Evolutionary conservation across 805 yeast species (phyloP).

Genomic region (Saccharomycopsis sp.): DNA sequence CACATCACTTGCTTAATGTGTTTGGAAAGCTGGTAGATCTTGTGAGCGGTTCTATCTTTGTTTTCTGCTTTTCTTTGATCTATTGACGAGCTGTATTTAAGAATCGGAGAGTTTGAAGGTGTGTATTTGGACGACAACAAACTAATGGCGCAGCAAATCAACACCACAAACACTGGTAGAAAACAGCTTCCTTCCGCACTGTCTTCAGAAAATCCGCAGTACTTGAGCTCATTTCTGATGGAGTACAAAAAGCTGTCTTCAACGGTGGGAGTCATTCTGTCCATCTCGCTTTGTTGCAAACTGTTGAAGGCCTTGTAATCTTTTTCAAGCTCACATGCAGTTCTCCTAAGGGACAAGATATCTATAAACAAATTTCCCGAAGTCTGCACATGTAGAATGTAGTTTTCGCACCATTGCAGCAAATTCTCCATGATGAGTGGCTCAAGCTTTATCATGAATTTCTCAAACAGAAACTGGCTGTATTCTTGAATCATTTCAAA

Average conservation of each 20-base stretch:
- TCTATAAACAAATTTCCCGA: conserved; percentile 19
- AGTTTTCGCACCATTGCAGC: conserved; percentile 12
- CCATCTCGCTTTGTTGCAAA: conserved; percentile 1
- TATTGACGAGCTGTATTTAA: conserved; percentile 8
- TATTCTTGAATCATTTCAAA: background rate
- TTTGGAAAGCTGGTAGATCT: conserved; percentile 11
- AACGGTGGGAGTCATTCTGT: background rate
- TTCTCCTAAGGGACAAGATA: conserved; percentile 8
- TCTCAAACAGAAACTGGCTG: background rate
- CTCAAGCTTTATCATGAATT: conserved; percentile 7
- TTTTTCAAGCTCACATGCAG: background rate
- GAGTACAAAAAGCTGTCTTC: conserved; percentile 13
- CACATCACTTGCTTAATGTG: no score
- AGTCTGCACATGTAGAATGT: conserved; percentile 19
- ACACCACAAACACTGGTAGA: conserved; percentile 11
- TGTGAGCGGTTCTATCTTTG: conserved; percentile 9
- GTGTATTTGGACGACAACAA: conserved; percentile 14
- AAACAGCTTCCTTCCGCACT: background rate
- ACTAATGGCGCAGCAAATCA: conserved; percentile 8
- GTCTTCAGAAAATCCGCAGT: background rate
- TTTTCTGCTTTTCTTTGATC: conserved; percentile 7
- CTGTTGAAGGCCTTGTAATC: conserved; percentile 10
- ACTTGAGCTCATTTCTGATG: background rate
- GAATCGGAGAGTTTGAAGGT: conserved; percentile 8
- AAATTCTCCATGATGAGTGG: conserved; percentile 14